A percentile compares a stretch with the other conserved stretches of the same genome.
Evolutionary conservation across 148 eudicot species (phyloP).

Genomic region (Cornus controversa): DNA sequence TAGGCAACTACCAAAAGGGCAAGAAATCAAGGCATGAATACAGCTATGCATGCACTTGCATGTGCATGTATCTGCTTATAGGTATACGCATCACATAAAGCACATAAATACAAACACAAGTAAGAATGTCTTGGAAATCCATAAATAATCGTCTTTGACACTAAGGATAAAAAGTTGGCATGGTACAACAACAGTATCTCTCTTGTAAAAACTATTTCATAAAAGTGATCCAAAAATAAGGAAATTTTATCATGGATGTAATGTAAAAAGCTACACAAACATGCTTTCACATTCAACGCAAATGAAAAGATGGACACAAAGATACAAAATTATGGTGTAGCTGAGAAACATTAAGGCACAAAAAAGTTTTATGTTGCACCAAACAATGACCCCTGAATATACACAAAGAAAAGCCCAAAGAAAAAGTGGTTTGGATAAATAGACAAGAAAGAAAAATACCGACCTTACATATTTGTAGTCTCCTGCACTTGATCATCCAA

Average conservation of each 20-base stretch:
- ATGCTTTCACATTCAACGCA: not conserved
- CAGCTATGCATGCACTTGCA: not conserved
- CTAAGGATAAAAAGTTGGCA: not conserved
- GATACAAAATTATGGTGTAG: too few relatives aligned
- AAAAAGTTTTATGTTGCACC: too few relatives aligned
- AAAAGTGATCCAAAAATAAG: not conserved
- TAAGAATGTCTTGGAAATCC: not conserved
- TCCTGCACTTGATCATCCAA: constrained; percentile 54
- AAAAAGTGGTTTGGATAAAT: not conserved
- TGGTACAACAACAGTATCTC: not conserved
- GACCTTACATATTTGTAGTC: constrained; percentile 94
- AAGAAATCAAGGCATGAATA: not conserved
- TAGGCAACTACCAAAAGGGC: not conserved
- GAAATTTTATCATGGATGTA: not conserved
- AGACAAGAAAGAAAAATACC: constrained; percentile 17
- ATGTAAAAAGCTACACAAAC: not conserved
- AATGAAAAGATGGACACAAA: not conserved
- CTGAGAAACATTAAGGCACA: too few relatives aligned
- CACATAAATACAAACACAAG: not conserved
- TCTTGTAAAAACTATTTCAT: not conserved
- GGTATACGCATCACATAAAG: not conserved
- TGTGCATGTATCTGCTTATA: not conserved
- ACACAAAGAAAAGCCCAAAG: not conserved
- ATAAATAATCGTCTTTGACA: not conserved
- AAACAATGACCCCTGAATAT: not conserved